phyloP scores from a whole-genome alignment of 345 rosid species.

The Firmiana major region DNA sequence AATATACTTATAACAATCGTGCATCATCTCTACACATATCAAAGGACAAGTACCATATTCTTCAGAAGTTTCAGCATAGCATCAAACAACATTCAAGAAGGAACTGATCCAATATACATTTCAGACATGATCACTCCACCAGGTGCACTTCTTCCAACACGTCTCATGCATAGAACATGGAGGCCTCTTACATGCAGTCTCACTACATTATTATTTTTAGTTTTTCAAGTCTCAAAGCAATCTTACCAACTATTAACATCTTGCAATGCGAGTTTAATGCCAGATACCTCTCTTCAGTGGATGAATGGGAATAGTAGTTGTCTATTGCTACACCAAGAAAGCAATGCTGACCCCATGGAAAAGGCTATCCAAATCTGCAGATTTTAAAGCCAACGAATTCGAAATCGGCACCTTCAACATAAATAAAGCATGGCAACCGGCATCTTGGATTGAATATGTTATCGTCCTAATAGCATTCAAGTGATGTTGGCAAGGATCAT shows the following conservation, averaged over 20 bases:
- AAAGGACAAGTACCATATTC: constrained; percentile 9
- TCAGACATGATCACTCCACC: constrained; percentile 29
- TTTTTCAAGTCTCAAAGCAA: constrained; percentile 70
- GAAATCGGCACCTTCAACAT: constrained; percentile 83
- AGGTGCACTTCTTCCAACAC: constrained; percentile 32
- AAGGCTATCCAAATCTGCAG: constrained; percentile 92
- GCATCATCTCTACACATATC: neutral
- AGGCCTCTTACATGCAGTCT: constrained; percentile 44
- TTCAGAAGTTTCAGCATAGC: constrained; percentile 1
- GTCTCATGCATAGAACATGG: constrained; percentile 36
- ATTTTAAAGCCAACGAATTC: constrained; percentile 97
- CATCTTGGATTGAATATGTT: constrained; percentile 60
- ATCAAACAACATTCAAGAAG: constrained; percentile 5
- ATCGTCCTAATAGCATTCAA: constrained; percentile 47
- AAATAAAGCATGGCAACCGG: constrained; percentile 78
- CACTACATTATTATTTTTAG: constrained; percentile 52
- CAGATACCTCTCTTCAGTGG: constrained; percentile 90
- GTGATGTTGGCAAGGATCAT: constrained; percentile 38
- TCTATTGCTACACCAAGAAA: constrained; percentile 95
- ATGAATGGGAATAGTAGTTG: constrained; percentile 63
- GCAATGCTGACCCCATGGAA: constrained; percentile 90
- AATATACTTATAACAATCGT: neutral
- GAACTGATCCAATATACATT: constrained; percentile 21
- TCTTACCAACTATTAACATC: constrained; percentile 95
- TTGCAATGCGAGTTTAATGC: constrained; percentile 72